A percentile compares a stretch with the other conserved stretches of the same genome.
These are phyloP conservation scores for Gaertneriomyces sp. DNA, from an alignment of 192 early-diverging fungal species.

Conservation along the genomic window DNA sequence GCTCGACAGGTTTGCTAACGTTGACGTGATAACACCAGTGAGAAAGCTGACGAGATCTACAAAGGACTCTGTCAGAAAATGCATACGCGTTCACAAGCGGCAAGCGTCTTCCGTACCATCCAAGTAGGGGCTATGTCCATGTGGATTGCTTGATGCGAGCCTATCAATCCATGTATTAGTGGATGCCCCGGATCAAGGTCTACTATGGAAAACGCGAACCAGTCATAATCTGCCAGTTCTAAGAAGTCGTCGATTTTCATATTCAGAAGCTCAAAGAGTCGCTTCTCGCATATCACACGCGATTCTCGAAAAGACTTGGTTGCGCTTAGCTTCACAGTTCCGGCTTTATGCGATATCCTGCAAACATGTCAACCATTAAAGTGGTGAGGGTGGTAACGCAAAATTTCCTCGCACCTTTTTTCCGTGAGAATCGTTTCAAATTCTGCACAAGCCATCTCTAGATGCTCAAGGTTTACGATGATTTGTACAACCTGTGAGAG, in stretches of 20 bases:
- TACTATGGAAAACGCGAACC: constrained; percentile 42
- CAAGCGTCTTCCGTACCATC: constrained; percentile 45
- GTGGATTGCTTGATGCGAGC: constrained; percentile 46
- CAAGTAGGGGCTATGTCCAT: constrained; percentile 66
- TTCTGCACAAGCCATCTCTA: constrained; percentile 62
- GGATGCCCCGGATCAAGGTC: neutral
- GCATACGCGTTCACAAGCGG: neutral
- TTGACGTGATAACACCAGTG: constrained; percentile 62
- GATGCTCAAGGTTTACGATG: constrained; percentile 76
- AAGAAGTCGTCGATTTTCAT: constrained; percentile 78
- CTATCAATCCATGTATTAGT: constrained; percentile 35
- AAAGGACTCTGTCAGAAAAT: neutral
- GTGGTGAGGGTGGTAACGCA: neutral
- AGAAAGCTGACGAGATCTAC: constrained; percentile 71
- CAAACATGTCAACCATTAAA: neutral
- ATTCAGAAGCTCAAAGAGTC: constrained; percentile 75
- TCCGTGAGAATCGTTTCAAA: constrained; percentile 77
- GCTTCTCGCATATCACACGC: constrained; percentile 67
- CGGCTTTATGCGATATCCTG: constrained; percentile 57
- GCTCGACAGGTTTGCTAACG: constrained; percentile 62
- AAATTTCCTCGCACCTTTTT: constrained; percentile 35
- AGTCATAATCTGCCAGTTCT: constrained; percentile 80
- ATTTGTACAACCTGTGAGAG: constrained; percentile 84
- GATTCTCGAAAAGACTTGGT: constrained; percentile 67
- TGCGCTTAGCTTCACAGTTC: constrained; percentile 59